A percentile compares a stretch with the other conserved stretches of the same genome.
Conservation (phyloP, 2,329 filamentous ascomycete species). For the Monilinia vaccinii-corymbosi region DNA sequence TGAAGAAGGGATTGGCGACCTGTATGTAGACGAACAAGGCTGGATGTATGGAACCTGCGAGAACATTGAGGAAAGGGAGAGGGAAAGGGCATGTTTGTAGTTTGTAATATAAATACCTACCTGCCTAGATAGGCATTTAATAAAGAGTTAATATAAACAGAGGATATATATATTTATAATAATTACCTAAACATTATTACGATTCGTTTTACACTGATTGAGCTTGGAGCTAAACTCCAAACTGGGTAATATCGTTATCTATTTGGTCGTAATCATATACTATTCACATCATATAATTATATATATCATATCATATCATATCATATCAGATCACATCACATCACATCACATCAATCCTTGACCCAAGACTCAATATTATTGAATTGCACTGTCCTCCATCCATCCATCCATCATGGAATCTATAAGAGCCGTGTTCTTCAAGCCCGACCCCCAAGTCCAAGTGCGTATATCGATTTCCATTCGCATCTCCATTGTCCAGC, state of each 20-base stretch:
- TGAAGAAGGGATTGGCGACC: slow-evolving; percentile 5
- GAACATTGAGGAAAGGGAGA: slow-evolving; percentile 6
- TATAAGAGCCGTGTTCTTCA: slow-evolving; percentile 77
- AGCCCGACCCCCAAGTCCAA: slow-evolving; percentile 88
- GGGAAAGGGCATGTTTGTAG: too few relatives aligned
- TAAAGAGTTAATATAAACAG: too few relatives aligned
- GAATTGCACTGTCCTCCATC: too few relatives aligned
- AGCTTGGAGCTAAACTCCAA: slow-evolving; percentile 6
- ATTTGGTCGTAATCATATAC: too few relatives aligned
- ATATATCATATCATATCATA: too few relatives aligned
- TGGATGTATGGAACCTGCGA: slow-evolving; percentile 9
- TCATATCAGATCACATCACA: too few relatives aligned
- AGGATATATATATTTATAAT: too few relatives aligned
- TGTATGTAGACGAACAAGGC: slow-evolving; percentile 8
- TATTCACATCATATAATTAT: too few relatives aligned
- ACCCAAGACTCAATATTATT: neutral
- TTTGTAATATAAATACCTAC: too few relatives aligned
- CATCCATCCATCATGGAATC: slow-evolving; percentile 59
- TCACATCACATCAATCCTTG: neutral
- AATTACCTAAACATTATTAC: too few relatives aligned
- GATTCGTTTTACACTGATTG: neutral
- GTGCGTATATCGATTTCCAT: slow-evolving; percentile 39
- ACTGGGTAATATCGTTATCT: neutral
- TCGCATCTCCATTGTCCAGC: neutral
- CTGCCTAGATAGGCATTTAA: too few relatives aligned